A percentile compares a stretch with the other conserved stretches of the same genome.
Evolutionary conservation across 2,329 filamentous ascomycete species (phyloP).

Genomic region (Trichophyton verrucosum): DNA sequence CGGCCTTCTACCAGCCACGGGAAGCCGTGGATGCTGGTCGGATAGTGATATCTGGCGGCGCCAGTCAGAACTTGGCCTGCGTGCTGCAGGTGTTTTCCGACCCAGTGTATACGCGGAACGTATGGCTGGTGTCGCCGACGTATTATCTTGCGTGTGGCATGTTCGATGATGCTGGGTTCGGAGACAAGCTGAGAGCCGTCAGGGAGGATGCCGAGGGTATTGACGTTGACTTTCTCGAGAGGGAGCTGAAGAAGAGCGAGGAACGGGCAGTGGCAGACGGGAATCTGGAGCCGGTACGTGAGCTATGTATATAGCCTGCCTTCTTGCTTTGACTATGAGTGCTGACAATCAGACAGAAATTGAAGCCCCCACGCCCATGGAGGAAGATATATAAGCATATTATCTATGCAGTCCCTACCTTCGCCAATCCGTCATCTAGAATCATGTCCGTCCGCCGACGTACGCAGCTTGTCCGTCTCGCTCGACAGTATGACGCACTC

Average conservation of each 20-base stretch:
- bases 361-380: constrained; percentile 48
- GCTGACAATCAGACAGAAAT: background rate
- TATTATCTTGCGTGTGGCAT: constrained; percentile 80
- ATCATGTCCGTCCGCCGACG: constrained; percentile 63
- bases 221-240: constrained; percentile 50
- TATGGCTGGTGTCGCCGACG: constrained; percentile 72
- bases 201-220: constrained; percentile 69
- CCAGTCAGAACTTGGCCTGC: constrained; percentile 68
- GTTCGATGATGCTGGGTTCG: constrained; percentile 69
- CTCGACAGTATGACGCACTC: constrained; percentile 68
- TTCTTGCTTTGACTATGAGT: background rate
- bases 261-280: constrained; percentile 27
- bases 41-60: constrained; percentile 73
- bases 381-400: constrained; percentile 75
- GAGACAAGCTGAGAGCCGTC: constrained; percentile 52
- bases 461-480: constrained; percentile 58
- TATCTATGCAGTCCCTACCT: constrained; percentile 80
- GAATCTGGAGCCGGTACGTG: constrained; percentile 34
- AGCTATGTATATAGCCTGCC: background rate
- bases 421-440: constrained; percentile 75
- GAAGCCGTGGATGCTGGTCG: constrained; percentile 41
- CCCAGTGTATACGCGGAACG: constrained; percentile 56
- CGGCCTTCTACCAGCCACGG: constrained; percentile 43
- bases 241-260: constrained; percentile 40
- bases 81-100: constrained; percentile 72